Conservation (phyloP, 306 rosid genomes). For the Betula pendula region DNA sequence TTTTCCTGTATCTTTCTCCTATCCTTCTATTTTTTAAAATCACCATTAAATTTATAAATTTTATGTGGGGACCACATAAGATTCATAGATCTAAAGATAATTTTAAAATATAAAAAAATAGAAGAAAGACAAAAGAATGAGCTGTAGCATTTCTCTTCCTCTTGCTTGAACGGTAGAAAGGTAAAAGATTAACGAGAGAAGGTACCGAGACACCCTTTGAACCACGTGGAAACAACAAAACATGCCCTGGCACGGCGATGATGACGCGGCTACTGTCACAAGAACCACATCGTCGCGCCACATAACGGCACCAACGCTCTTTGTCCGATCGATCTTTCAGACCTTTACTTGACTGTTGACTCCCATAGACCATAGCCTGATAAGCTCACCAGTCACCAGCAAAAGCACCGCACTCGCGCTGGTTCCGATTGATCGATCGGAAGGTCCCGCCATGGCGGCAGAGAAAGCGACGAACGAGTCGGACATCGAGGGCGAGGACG, state of each 20-base stretch:
- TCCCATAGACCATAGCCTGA: neutral
- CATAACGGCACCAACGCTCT: neutral
- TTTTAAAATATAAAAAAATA: too few species aligned
- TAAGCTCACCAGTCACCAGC: neutral
- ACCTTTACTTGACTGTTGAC: neutral
- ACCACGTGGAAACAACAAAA: neutral
- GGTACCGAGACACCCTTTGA: too few species aligned
- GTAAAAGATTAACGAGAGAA: too few species aligned
- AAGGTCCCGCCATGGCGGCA: conserved; percentile 31
- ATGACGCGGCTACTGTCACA: neutral
- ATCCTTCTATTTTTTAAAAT: too few species aligned
- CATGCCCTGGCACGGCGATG: neutral
- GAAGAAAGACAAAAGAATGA: too few species aligned
- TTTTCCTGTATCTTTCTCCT: too few species aligned
- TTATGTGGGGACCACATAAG: too few species aligned
- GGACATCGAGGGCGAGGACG: conserved; percentile 36
- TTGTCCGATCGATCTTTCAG: neutral
- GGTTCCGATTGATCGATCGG: conserved; percentile 4
- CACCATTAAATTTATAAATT: too few species aligned
- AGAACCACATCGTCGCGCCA: neutral
- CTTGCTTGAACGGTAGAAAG: too few species aligned
- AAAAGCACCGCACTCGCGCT: neutral
- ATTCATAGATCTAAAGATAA: too few species aligned
- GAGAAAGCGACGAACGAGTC: conserved; percentile 37
- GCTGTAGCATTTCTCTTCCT: too few species aligned